Percentiles rank a stretch among this genome's conserved stretches.
Evolutionary conservation across 139 green algal species (phyloP).

Genomic region (Trebouxia sp.): DNA sequence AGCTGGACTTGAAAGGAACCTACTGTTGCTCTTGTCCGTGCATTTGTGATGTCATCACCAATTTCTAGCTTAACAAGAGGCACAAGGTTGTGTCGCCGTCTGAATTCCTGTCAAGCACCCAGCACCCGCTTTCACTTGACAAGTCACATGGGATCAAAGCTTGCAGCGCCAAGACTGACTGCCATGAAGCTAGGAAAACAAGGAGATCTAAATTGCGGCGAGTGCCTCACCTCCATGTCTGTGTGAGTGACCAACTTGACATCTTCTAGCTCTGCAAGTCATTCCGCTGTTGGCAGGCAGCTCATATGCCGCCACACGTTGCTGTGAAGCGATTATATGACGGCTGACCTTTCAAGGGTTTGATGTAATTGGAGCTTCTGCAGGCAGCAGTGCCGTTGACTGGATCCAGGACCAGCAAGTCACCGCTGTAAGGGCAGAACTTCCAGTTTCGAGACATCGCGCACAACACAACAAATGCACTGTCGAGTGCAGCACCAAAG

Average conservation of each 20-base stretch:
- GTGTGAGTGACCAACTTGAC: slow-evolving; percentile 26
- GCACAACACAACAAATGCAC: not conserved
- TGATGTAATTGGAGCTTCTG: not conserved
- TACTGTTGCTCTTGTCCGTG: slow-evolving; percentile 2
- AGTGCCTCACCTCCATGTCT: slow-evolving; percentile 49
- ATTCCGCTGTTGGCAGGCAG: too few relatives aligned
- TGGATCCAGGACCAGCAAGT: slow-evolving; percentile 43
- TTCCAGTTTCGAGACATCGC: slow-evolving; percentile 40
- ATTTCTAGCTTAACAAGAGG: slow-evolving; percentile 66
- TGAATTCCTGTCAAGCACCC: slow-evolving; percentile 56
- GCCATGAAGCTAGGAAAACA: too few relatives aligned
- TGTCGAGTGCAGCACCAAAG: too few relatives aligned
- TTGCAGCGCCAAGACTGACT: too few relatives aligned
- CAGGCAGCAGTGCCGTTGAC: slow-evolving; percentile 25
- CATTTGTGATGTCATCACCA: slow-evolving; percentile 49
- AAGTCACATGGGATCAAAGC: too few relatives aligned
- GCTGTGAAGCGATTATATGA: too few relatives aligned
- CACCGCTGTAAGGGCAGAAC: slow-evolving; percentile 53
- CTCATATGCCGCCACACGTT: too few relatives aligned
- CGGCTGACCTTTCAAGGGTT: slow-evolving; percentile 4
- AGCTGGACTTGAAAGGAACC: too few relatives aligned
- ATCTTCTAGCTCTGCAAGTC: slow-evolving; percentile 43
- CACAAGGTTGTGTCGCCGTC: slow-evolving; percentile 70
- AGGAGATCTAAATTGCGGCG: too few relatives aligned
- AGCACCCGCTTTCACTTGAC: too few relatives aligned